phyloP scores from a whole-genome alignment of 345 rosid genomes.

The Xanthoceras sorbifolium region DNA sequence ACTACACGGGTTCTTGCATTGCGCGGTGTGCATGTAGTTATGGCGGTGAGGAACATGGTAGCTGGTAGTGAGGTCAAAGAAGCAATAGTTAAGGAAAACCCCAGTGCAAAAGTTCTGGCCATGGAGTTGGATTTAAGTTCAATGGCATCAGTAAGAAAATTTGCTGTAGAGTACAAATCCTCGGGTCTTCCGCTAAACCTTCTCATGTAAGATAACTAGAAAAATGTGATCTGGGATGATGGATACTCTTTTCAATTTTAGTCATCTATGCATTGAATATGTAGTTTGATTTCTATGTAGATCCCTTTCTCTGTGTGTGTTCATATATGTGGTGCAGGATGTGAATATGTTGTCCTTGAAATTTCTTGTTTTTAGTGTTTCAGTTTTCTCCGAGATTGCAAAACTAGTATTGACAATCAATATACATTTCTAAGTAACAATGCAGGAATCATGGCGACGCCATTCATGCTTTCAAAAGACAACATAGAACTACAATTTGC shows the following conservation, averaged over 20 bases:
- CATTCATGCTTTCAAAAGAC: conserved; percentile 34
- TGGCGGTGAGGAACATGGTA: conserved; percentile 37
- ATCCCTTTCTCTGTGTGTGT: background rate
- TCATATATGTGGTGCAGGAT: background rate
- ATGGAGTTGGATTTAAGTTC: conserved; percentile 44
- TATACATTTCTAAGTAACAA: conserved; percentile 25
- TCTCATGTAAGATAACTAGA: conserved; percentile 41
- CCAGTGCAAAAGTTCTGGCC: conserved; percentile 33
- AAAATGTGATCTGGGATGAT: background rate
- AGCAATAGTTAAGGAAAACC: conserved; percentile 31
- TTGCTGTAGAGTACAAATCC: conserved; percentile 44
- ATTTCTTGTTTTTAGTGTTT: background rate
- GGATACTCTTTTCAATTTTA: background rate
- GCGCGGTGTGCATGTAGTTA: conserved; percentile 43
- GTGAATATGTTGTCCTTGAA: background rate
- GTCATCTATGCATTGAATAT: background rate
- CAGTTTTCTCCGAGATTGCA: background rate
- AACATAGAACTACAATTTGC: conserved; percentile 35
- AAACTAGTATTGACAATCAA: conserved; percentile 3
- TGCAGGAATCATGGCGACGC: conserved; percentile 37
- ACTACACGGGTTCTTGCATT: conserved; percentile 46
- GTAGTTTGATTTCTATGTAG: background rate
- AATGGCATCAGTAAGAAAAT: conserved; percentile 37
- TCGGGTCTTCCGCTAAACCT: conserved; percentile 46
- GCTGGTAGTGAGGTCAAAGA: conserved; percentile 36